Conservation (phyloP, 805 yeast genomes). For the Starmerella ratchasimensis region DNA sequence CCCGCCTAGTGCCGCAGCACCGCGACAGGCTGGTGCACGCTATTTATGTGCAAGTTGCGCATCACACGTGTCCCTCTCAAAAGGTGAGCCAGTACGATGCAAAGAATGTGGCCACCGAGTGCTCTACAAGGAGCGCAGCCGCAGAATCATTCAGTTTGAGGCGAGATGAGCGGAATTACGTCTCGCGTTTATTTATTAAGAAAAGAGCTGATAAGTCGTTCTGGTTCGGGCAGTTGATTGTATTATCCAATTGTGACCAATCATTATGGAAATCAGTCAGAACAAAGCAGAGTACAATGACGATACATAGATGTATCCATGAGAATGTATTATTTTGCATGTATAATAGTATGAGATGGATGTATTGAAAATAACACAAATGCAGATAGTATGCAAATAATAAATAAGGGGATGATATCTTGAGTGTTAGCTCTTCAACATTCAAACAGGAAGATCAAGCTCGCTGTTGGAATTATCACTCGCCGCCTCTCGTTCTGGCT, state of each 20-base stretch:
- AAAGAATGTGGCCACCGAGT: conserved; percentile 98
- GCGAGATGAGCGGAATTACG: conserved; percentile 39
- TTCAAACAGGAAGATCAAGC: too few species aligned
- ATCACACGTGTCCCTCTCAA: conserved; percentile 67
- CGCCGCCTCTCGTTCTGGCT: conserved; percentile 9
- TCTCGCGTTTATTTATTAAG: not conserved
- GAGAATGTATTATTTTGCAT: too few species aligned
- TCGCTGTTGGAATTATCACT: too few species aligned
- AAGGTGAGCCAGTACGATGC: conserved; percentile 95
- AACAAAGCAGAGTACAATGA: not conserved
- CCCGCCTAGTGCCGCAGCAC: conserved; percentile 44
- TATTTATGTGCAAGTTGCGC: conserved; percentile 97
- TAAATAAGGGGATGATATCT: too few species aligned
- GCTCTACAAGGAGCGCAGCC: conserved; percentile 89
- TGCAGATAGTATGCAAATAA: too few species aligned
- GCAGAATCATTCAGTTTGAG: conserved; percentile 83
- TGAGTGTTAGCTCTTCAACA: too few species aligned
- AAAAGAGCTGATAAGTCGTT: not conserved
- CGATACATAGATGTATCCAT: not conserved
- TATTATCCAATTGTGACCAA: not conserved
- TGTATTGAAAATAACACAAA: not conserved
- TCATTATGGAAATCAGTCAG: not conserved
- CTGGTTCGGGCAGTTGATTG: not conserved
- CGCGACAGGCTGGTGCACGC: conserved; percentile 70
- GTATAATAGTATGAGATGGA: too few species aligned